These are phyloP conservation scores for Eucalyptus pauciflora DNA, from an alignment of 345 rosid genomes.

Conservation along the genomic window DNA sequence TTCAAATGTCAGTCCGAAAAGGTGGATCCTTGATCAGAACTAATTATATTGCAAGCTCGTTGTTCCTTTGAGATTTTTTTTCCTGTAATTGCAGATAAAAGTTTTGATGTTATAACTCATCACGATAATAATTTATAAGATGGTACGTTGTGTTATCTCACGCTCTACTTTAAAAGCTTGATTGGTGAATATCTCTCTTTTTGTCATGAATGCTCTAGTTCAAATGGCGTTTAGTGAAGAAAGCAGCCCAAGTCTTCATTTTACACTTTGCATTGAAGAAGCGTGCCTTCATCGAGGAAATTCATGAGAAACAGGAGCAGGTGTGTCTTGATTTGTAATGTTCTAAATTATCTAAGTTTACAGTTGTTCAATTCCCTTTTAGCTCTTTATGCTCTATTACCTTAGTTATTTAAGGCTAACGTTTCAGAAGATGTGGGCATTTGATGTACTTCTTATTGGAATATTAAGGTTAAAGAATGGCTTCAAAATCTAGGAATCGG, in stretches of 20 bases:
- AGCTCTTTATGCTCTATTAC: neutral
- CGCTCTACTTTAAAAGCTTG: neutral
- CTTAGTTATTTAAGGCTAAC: neutral
- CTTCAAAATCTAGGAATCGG: constrained; percentile 99
- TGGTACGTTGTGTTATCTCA: neutral
- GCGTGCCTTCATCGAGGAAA: constrained; percentile 86
- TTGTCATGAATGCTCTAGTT: constrained; percentile 32
- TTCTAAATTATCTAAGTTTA: neutral
- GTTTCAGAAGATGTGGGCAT: constrained; percentile 1
- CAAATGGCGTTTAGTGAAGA: constrained; percentile 83
- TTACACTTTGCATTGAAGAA: constrained; percentile 89
- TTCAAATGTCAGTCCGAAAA: neutral
- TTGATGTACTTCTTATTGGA: constrained; percentile 38
- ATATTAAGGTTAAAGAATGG: constrained; percentile 96
- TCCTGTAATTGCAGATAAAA: neutral
- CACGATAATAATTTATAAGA: neutral
- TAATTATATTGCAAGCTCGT: neutral
- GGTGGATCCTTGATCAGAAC: neutral
- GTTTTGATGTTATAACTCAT: neutral
- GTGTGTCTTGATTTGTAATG: constrained; percentile 16
- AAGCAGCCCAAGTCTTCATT: constrained; percentile 83
- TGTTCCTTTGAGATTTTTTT: neutral
- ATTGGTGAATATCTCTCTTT: neutral
- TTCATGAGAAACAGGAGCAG: constrained; percentile 99
- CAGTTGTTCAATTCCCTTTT: neutral